Conservation (phyloP, 148 eudicot species). For the Camellia japonica region DNA sequence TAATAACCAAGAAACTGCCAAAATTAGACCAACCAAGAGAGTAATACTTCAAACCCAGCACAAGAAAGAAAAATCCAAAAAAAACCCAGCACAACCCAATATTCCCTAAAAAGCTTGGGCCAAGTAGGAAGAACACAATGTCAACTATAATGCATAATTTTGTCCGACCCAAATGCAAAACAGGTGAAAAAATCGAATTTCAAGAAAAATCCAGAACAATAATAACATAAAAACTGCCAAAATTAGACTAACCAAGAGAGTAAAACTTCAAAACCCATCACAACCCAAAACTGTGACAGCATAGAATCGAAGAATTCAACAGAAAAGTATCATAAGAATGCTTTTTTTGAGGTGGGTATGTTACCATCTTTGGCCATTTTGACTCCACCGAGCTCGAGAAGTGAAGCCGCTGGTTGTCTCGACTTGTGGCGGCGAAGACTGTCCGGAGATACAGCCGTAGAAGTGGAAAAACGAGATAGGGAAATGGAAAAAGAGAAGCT, state of each 20-base stretch:
- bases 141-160: no score
- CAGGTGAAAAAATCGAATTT: background rate
- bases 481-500: slow-evolving; percentile 25
- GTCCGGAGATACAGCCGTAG: slow-evolving; percentile 28
- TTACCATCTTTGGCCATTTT: slow-evolving; percentile 65
- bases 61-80: no score
- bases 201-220: background rate
- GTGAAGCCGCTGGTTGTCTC: slow-evolving; percentile 45
- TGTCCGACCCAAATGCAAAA: background rate
- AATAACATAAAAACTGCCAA: background rate
- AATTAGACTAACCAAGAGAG: background rate
- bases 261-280: slow-evolving; percentile 4
- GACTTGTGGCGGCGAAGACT: slow-evolving; percentile 31
- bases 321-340: slow-evolving; percentile 13
- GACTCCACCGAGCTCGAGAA: slow-evolving; percentile 67
- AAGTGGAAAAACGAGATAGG: slow-evolving; percentile 32
- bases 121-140: no score
- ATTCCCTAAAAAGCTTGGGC: no score
- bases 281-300: background rate
- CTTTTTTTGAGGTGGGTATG: slow-evolving; percentile 17
- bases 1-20: no score
- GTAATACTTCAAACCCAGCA: no score
- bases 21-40: no score
- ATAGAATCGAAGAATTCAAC: background rate
- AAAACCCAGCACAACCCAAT: no score